Conservation (phyloP, 495 filamentous ascomycete genomes). For the Apodospora peruviana region DNA sequence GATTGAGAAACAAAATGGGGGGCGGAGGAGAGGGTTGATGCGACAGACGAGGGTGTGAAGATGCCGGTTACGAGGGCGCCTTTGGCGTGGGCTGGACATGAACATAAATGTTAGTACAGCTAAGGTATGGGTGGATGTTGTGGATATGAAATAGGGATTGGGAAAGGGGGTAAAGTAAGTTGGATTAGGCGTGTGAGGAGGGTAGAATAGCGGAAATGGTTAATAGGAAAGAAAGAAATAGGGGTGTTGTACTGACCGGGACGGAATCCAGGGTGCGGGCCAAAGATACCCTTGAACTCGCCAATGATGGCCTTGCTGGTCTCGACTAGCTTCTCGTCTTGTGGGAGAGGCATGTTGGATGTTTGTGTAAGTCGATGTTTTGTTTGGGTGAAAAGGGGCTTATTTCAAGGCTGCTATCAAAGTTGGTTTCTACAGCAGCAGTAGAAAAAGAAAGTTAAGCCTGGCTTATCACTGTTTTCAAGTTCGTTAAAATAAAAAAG, state of each 20-base stretch:
- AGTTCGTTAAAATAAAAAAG: too few relatives aligned
- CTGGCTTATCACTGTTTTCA: too few relatives aligned
- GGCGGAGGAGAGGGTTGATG: conserved; percentile 39
- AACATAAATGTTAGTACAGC: not conserved
- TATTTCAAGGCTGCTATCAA: too few relatives aligned
- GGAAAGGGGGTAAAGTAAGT: too few relatives aligned
- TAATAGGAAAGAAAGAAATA: not conserved
- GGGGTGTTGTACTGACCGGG: conserved; percentile 26
- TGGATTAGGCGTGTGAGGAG: not conserved
- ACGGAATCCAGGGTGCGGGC: conserved; percentile 40
- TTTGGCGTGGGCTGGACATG: conserved; percentile 51
- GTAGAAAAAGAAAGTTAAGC: too few relatives aligned
- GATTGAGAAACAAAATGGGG: conserved; percentile 43
- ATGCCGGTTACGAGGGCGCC: conserved; percentile 43
- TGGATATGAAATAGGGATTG: not conserved
- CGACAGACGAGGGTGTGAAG: conserved; percentile 42
- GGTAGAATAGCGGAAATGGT: not conserved
- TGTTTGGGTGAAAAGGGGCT: too few relatives aligned
- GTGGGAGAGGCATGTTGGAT: conserved; percentile 38
- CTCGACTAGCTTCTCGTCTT: conserved; percentile 33
- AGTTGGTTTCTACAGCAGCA: too few relatives aligned
- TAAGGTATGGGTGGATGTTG: not conserved
- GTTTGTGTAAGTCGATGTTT: too few relatives aligned
- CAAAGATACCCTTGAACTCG: conserved; percentile 36
- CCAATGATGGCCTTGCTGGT: conserved; percentile 34